A percentile compares a stretch with the other conserved stretches of the same genome.
These are phyloP conservation scores for Penicillium salamii DNA, from an alignment of 495 filamentous ascomycete species.

Conservation along the genomic window DNA sequence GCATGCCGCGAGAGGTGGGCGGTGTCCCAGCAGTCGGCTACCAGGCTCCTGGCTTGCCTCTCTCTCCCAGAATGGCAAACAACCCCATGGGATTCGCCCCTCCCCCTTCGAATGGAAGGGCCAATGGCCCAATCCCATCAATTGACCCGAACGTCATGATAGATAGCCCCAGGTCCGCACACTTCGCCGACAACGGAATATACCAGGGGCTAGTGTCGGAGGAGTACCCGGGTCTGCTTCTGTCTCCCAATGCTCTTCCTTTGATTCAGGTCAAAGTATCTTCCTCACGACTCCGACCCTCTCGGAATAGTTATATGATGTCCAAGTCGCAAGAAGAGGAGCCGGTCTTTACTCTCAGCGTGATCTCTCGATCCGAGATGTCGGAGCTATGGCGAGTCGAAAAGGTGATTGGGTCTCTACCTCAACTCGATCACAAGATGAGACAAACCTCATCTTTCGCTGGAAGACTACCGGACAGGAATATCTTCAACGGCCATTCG, in stretches of 20 bases:
- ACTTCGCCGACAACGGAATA: slow-evolving; percentile 30
- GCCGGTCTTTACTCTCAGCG: slow-evolving; percentile 86
- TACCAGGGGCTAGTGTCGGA: slow-evolving; percentile 74
- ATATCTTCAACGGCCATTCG: slow-evolving; percentile 87
- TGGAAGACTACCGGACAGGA: slow-evolving; percentile 74
- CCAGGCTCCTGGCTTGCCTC: slow-evolving; percentile 56
- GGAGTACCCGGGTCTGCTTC: slow-evolving; percentile 75
- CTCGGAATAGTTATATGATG: slow-evolving; percentile 75
- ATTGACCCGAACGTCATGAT: slow-evolving; percentile 40
- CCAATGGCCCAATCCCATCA: slow-evolving; percentile 31
- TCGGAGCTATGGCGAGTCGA: slow-evolving; percentile 89
- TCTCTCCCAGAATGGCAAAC: slow-evolving; percentile 69
- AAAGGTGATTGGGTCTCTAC: slow-evolving; percentile 81
- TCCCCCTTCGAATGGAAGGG: slow-evolving; percentile 3
- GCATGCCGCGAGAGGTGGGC: slow-evolving; percentile 53
- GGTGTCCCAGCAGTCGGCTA: slow-evolving; percentile 55
- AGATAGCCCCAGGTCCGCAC: slow-evolving; percentile 32
- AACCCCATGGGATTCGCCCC: slow-evolving; percentile 64
- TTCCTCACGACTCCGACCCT: slow-evolving; percentile 91
- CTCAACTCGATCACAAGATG: slow-evolving; percentile 75
- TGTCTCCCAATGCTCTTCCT: slow-evolving; percentile 89
- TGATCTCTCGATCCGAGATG: slow-evolving; percentile 74
- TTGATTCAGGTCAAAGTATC: slow-evolving; percentile 81
- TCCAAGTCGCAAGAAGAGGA: slow-evolving; percentile 71
- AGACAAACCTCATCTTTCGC: slow-evolving; percentile 66